Conservation (phyloP, 2,329 filamentous ascomycete species). For the Fonsecaea pugnacius region DNA sequence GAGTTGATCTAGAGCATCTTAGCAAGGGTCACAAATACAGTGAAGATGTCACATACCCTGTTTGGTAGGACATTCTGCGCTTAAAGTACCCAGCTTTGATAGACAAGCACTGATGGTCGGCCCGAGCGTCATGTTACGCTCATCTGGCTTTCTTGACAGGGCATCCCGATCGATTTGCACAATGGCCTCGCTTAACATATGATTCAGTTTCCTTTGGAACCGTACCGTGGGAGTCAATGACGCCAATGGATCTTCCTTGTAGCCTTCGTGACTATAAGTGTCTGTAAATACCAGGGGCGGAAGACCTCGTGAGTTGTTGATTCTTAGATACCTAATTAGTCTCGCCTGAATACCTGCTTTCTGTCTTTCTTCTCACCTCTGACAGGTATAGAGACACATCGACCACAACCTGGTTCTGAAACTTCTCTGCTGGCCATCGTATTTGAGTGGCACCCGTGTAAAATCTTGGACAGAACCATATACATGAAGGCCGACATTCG, state of each 20-base stretch:
- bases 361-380: slow-evolving; percentile 19
- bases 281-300: slow-evolving; percentile 22
- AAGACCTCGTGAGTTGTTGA: slow-evolving; percentile 24
- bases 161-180: slow-evolving; percentile 23
- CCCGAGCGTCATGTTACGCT: slow-evolving; percentile 21
- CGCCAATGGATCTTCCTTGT: slow-evolving; percentile 18
- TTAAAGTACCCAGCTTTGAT: slow-evolving; percentile 10
- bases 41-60: slow-evolving; percentile 8
- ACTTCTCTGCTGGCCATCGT: slow-evolving; percentile 16
- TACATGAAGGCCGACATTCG: slow-evolving; percentile 27
- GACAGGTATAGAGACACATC: slow-evolving; percentile 24
- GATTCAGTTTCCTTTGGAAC: slow-evolving; percentile 24
- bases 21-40: neutral
- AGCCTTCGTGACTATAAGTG: slow-evolving; percentile 24
- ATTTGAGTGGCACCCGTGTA: slow-evolving; percentile 13
- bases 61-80: slow-evolving; percentile 15
- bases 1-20: slow-evolving; percentile 13
- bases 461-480: slow-evolving; percentile 29
- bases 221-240: slow-evolving; percentile 9
- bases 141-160: slow-evolving; percentile 23
- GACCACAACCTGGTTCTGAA: slow-evolving; percentile 26
- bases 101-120: slow-evolving; percentile 15
- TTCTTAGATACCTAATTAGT: slow-evolving; percentile 2
- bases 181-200: slow-evolving; percentile 23
- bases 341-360: neutral